These are phyloP conservation scores for Alternaria gaisen DNA, from an alignment of 2,329 filamentous ascomycete genomes.

Conservation along the genomic window DNA sequence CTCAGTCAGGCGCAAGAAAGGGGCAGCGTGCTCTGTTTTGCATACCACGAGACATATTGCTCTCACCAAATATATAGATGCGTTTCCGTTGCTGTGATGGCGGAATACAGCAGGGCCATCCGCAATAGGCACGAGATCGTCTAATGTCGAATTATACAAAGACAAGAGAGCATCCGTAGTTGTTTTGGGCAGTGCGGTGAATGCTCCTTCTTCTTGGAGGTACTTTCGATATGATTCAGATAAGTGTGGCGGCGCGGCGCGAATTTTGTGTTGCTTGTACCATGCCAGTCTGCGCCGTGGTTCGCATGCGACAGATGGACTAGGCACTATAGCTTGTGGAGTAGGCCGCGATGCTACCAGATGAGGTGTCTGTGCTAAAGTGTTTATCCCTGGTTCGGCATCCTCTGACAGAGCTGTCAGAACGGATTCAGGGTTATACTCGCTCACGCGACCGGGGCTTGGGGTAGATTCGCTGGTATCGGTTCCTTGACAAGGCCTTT, in stretches of 20 bases:
- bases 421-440: constrained; percentile 11
- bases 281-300: constrained; percentile 3
- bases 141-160: constrained; percentile 1
- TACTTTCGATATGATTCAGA: constrained; percentile 5
- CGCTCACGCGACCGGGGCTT: constrained; percentile 12
- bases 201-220: constrained; percentile 11
- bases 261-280: constrained; percentile 11
- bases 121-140: constrained; percentile 7
- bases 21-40: constrained; percentile 3
- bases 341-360: neutral
- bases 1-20: neutral
- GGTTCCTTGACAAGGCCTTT: neutral
- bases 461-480: neutral
- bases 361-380: neutral
- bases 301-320: neutral
- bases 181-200: neutral
- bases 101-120: constrained; percentile 2
- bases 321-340: neutral
- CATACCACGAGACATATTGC: constrained; percentile 12
- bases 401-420: constrained; percentile 11
- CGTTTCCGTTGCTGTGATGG: constrained; percentile 1
- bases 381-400: constrained; percentile 1
- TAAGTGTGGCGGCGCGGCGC: neutral
- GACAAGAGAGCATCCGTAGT: constrained; percentile 7
- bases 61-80: constrained; percentile 1